Evolutionary conservation across 371 early-diverging fungal genomes (phyloP).

Genomic region (Mucor piriformis): DNA sequence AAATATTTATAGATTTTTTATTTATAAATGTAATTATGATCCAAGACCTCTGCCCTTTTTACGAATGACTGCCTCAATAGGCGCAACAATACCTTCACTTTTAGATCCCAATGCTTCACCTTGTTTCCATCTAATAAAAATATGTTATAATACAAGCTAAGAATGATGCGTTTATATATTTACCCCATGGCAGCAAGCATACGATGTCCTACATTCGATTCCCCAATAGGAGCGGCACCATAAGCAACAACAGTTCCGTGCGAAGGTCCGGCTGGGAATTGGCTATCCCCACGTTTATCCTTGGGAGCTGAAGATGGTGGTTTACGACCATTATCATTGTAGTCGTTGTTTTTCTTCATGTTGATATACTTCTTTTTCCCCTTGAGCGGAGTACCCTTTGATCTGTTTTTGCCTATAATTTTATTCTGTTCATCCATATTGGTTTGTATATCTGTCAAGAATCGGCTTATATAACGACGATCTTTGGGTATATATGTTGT

Average conservation of each 20-base stretch:
- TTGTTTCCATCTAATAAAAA: slow-evolving; percentile 65
- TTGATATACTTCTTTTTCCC: slow-evolving; percentile 13
- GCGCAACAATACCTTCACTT: slow-evolving; percentile 79
- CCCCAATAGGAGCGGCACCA: slow-evolving; percentile 63
- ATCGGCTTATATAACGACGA: slow-evolving; percentile 50
- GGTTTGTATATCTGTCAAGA: slow-evolving; percentile 36
- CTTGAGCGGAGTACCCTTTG: slow-evolving; percentile 1
- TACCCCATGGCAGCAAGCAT: slow-evolving; percentile 85
- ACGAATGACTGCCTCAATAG: slow-evolving; percentile 85
- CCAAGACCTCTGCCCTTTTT: slow-evolving; percentile 79
- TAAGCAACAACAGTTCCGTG: slow-evolving; percentile 75
- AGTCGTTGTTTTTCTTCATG: not conserved
- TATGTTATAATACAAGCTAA: not conserved
- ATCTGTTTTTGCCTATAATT: slow-evolving; percentile 8
- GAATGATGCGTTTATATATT: slow-evolving; percentile 4
- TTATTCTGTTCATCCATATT: slow-evolving; percentile 33
- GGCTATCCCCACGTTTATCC: slow-evolving; percentile 6
- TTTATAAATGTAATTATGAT: slow-evolving; percentile 37
- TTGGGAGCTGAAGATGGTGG: slow-evolving; percentile 4
- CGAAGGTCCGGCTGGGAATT: slow-evolving; percentile 14
- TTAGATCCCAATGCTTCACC: slow-evolving; percentile 83
- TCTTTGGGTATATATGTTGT: slow-evolving; percentile 53
- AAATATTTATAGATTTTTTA: not conserved
- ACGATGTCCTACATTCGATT: slow-evolving; percentile 76
- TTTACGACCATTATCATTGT: not conserved